Conservation (phyloP, 2,329 filamentous ascomycete species). For the Aspergillus quadricinctus region DNA sequence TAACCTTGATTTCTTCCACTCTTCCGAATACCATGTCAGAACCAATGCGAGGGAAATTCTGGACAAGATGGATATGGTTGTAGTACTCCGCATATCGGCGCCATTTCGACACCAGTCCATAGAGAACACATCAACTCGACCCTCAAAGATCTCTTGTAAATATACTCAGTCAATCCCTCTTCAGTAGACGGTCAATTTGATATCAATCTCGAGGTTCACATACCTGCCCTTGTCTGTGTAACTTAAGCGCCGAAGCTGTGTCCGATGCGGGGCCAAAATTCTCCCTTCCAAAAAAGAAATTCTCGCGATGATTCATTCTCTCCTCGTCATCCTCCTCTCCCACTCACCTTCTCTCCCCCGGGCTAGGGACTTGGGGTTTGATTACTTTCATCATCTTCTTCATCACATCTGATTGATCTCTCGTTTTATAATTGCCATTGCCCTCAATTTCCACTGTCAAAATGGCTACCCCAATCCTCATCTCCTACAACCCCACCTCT, state of each 20-base stretch:
- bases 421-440: background rate
- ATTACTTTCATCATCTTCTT: background rate
- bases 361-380: background rate
- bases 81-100: background rate
- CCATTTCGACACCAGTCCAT: background rate
- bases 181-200: background rate
- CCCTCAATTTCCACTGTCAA: constrained; percentile 4
- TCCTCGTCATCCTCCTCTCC: background rate
- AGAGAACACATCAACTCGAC: background rate
- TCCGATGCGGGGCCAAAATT: background rate
- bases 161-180: background rate
- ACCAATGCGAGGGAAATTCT: no score
- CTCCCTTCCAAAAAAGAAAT: background rate
- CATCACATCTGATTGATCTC: background rate
- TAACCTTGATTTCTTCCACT: background rate
- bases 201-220: background rate
- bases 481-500: constrained; percentile 40
- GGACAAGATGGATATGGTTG: no score
- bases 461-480: constrained; percentile 42
- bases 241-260: background rate
- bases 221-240: background rate
- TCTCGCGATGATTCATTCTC: background rate
- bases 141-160: background rate
- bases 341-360: background rate
- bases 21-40: background rate